A percentile compares a stretch with the other conserved stretches of the same genome.
Conservation (phyloP, 2,329 filamentous ascomycete species). For the Hymenoscyphus fructigenus region DNA sequence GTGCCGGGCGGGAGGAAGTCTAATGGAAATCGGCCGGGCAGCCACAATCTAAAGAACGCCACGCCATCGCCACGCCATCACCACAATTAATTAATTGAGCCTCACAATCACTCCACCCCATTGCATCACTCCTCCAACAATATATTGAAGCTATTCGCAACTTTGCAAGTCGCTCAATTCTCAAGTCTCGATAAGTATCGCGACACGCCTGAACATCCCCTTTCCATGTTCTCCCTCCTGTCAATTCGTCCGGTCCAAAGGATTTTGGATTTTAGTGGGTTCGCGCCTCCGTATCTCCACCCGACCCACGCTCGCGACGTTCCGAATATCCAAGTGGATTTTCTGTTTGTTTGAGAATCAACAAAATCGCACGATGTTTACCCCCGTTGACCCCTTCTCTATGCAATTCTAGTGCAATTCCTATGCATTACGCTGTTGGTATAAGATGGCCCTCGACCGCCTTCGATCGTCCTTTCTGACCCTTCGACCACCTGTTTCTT, state of each 20-base stretch:
- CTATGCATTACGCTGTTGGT: not conserved
- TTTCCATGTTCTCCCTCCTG: not conserved
- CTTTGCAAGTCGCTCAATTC: not conserved
- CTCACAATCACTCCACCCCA: too few relatives aligned
- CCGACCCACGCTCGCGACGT: slow-evolving; percentile 2
- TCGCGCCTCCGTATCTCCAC: slow-evolving; percentile 1
- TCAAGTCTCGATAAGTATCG: not conserved
- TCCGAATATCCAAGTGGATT: slow-evolving; percentile 2
- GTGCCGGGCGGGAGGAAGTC: too few relatives aligned
- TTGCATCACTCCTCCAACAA: not conserved
- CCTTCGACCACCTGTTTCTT: not conserved
- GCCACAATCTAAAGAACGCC: too few relatives aligned
- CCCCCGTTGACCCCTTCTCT: not conserved
- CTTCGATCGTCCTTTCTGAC: not conserved
- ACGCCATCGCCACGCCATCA: too few relatives aligned
- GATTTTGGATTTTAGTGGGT: slow-evolving; percentile 1
- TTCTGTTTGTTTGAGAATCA: not conserved
- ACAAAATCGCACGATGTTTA: not conserved
- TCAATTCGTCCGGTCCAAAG: not conserved
- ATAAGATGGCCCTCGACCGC: not conserved
- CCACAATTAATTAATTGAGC: too few relatives aligned
- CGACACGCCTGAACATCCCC: not conserved
- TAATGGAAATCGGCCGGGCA: too few relatives aligned
- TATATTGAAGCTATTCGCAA: not conserved
- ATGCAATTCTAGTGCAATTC: not conserved